Evolutionary conservation across 1,284 basidiomycete species (phyloP).

Genomic region (Chondrostereum purpureum): DNA sequence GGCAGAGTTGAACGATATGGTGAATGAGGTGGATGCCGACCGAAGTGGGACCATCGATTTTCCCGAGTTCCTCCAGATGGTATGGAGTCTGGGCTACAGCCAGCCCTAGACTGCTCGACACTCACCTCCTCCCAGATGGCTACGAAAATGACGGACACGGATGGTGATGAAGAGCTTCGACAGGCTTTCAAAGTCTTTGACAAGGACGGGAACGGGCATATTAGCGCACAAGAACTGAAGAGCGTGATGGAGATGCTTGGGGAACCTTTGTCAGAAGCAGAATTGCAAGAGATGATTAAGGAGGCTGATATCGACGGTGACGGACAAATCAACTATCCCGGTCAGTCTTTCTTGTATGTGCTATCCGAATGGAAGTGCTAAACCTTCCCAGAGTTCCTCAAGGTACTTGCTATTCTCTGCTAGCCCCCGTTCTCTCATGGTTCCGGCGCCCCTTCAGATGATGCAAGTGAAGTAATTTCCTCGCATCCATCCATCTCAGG

Average conservation of each 20-base stretch:
- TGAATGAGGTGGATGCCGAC: constrained; percentile 70
- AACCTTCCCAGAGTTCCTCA: constrained; percentile 45
- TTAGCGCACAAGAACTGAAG: constrained; percentile 76
- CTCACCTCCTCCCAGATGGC: constrained; percentile 64
- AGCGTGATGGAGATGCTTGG: constrained; percentile 79
- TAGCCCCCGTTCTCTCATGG: constrained; percentile 21
- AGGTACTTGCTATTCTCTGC: constrained; percentile 28
- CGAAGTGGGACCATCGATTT: constrained; percentile 82
- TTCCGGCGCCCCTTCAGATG: constrained; percentile 45
- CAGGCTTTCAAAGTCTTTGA: constrained; percentile 84
- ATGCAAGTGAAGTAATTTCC: constrained; percentile 16
- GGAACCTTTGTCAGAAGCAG: constrained; percentile 78
- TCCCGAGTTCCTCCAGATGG: constrained; percentile 59
- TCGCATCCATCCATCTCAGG: no score
- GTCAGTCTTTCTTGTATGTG: constrained; percentile 27
- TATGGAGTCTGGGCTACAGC: no score
- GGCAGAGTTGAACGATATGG: constrained; percentile 87
- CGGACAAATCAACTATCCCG: constrained; percentile 69
- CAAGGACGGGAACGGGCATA: constrained; percentile 78
- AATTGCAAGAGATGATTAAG: constrained; percentile 88
- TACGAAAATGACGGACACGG: constrained; percentile 93
- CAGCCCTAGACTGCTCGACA: not conserved
- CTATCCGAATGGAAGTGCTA: not conserved
- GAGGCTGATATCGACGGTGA: constrained; percentile 87
- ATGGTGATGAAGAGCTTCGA: constrained; percentile 73